phyloP scores from a whole-genome alignment of 208 protist genomes.

The Herpetomonas muscarum region DNA sequence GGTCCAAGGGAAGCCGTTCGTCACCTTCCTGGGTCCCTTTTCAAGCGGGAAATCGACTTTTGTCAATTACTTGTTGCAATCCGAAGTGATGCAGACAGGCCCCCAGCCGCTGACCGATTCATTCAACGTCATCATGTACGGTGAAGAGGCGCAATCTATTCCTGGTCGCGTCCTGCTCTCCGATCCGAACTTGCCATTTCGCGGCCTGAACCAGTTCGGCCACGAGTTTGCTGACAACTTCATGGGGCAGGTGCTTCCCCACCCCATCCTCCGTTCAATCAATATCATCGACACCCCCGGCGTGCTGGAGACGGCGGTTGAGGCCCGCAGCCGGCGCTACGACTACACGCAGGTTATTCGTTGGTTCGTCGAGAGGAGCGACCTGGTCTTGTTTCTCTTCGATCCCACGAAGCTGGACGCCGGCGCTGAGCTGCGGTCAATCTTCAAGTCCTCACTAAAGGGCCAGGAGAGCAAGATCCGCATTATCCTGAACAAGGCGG shows the following conservation, averaged over 20 bases:
- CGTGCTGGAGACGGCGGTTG: conserved; percentile 90
- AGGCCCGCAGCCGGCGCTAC: conserved; percentile 64
- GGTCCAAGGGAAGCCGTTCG: conserved; percentile 70
- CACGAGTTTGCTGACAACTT: conserved; percentile 88
- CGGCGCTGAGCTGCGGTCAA: conserved; percentile 60
- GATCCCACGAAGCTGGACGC: conserved; percentile 97
- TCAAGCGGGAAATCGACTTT: conserved; percentile 93
- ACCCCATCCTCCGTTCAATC: conserved; percentile 89
- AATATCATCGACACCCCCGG: conserved; percentile 97
- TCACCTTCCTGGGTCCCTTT: conserved; percentile 87
- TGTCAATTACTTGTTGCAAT: conserved; percentile 91
- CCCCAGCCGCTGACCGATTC: conserved; percentile 94
- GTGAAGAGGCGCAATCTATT: conserved; percentile 67
- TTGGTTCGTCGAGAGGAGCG: conserved; percentile 94
- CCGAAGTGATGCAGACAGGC: conserved; percentile 81
- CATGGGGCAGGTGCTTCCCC: conserved; percentile 53
- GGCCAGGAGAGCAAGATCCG: conserved; percentile 95
- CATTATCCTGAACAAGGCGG: conserved; percentile 97
- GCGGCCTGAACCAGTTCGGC: conserved; percentile 83
- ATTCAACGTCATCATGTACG: conserved; percentile 94
- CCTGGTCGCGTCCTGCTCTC: conserved; percentile 85
- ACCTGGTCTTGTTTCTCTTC: conserved; percentile 96
- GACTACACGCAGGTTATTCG: conserved; percentile 73
- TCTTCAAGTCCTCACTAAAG: conserved; percentile 64
- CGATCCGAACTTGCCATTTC: conserved; percentile 86